These are phyloP conservation scores for Fusarium sp. DNA, from an alignment of 2,329 filamentous ascomycete genomes.

Conservation along the genomic window DNA sequence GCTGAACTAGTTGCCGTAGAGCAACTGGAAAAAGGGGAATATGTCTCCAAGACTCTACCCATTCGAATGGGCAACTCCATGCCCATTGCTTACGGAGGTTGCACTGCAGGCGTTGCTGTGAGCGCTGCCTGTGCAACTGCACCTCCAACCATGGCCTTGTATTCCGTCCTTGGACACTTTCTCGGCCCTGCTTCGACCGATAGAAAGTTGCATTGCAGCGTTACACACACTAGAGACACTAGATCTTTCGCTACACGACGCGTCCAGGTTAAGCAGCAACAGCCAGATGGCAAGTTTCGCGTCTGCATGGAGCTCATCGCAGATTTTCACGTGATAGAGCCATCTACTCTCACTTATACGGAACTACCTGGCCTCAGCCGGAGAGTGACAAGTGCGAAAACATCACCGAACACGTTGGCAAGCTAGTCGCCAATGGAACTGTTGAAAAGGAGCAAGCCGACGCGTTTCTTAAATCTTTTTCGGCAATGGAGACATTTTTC, in stretches of 20 bases:
- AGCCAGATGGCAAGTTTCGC: constrained; percentile 51
- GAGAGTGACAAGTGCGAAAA: constrained; percentile 37
- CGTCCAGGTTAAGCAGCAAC: constrained; percentile 58
- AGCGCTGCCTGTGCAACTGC: constrained; percentile 56
- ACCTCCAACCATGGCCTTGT: constrained; percentile 53
- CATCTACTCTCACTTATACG: constrained; percentile 53
- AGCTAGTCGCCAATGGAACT: constrained; percentile 39
- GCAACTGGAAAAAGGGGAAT: constrained; percentile 34
- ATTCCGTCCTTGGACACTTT: constrained; percentile 60
- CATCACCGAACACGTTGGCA: constrained; percentile 3
- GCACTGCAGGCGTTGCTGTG: constrained; percentile 54
- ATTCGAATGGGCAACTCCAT: constrained; percentile 47
- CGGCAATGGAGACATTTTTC: constrained; percentile 45
- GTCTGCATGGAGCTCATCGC: constrained; percentile 56
- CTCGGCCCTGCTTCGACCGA: constrained; percentile 58
- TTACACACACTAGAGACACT: constrained; percentile 56
- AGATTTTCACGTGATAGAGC: constrained; percentile 60
- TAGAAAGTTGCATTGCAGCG: constrained; percentile 51
- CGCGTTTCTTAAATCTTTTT: constrained; percentile 46
- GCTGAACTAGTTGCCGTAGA: constrained; percentile 41
- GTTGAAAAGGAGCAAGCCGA: constrained; percentile 40
- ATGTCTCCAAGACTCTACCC: constrained; percentile 44
- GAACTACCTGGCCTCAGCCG: constrained; percentile 52
- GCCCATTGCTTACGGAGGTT: constrained; percentile 60
- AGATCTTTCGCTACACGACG: constrained; percentile 61